phyloP scores from a whole-genome alignment of 305 asterid genomes.

The Ajuga reptans region DNA sequence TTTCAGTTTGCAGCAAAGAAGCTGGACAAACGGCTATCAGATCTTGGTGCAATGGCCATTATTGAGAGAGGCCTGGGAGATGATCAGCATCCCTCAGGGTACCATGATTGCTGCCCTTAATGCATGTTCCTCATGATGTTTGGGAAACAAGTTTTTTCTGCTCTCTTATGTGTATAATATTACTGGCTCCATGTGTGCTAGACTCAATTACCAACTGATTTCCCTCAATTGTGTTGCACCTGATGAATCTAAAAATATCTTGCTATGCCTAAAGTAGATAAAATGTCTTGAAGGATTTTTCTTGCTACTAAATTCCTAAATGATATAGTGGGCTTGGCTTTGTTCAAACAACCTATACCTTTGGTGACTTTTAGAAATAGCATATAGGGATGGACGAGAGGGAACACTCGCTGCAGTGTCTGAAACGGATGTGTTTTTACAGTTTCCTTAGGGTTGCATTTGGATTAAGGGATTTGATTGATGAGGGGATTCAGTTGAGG shows the following conservation, averaged over 20 bases:
- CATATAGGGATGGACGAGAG: no score
- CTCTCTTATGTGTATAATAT: background rate
- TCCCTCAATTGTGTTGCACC: background rate
- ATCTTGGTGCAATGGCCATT: constrained; percentile 65
- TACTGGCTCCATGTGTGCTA: background rate
- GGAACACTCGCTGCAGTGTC: no score
- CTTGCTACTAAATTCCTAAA: no score
- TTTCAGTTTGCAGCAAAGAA: constrained; percentile 92
- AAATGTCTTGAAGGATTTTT: background rate
- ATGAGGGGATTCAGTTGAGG: no score
- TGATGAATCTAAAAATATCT: background rate
- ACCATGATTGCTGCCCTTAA: constrained; percentile 19
- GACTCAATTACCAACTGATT: background rate
- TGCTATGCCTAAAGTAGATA: background rate
- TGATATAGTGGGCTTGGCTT: no score
- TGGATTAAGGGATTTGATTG: no score
- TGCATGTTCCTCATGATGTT: constrained; percentile 8
- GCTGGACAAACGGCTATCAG: constrained; percentile 77
- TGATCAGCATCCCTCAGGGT: constrained; percentile 97
- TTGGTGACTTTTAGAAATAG: no score
- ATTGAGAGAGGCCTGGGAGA: constrained; percentile 91
- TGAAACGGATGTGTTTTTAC: no score
- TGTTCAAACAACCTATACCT: no score
- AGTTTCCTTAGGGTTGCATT: no score
- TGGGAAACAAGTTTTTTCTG: background rate